A percentile compares a stretch with the other conserved stretches of the same genome.
Conservation (phyloP, 2,329 filamentous ascomycete genomes). For the Botrytis cinerea region DNA sequence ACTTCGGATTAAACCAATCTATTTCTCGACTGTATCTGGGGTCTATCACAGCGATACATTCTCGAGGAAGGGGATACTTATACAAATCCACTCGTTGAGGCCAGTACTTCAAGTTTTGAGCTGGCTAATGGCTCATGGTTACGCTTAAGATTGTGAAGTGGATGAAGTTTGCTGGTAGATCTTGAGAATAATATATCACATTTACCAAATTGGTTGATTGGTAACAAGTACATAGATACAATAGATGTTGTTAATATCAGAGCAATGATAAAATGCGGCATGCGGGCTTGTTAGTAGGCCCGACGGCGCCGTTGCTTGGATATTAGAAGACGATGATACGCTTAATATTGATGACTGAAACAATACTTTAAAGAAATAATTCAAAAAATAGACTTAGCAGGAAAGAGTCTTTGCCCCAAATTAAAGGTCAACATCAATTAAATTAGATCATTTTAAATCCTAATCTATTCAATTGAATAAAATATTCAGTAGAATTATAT, state of each 20-base stretch:
- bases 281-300: neutral
- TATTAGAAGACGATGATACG: neutral
- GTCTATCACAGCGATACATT: neutral
- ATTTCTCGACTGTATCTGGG: neutral
- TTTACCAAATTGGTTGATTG: neutral
- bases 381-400: too few relatives aligned
- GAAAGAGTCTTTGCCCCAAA: too few relatives aligned
- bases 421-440: too few relatives aligned
- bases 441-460: too few relatives aligned
- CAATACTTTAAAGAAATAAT: too few relatives aligned
- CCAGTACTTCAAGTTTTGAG: neutral
- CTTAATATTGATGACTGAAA: too few relatives aligned
- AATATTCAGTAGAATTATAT: too few relatives aligned
- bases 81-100: neutral
- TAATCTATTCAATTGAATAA: too few relatives aligned
- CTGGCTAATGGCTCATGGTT: neutral
- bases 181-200: neutral
- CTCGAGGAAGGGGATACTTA: neutral
- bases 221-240: neutral
- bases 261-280: neutral
- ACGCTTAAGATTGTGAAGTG: neutral
- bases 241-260: neutral
- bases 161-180: neutral
- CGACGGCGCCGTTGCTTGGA: neutral
- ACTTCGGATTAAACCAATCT: neutral